Base-by-base conservation (phyloP, 1,284 basidiomycete species). In the Trichosporon sp. region DNA sequence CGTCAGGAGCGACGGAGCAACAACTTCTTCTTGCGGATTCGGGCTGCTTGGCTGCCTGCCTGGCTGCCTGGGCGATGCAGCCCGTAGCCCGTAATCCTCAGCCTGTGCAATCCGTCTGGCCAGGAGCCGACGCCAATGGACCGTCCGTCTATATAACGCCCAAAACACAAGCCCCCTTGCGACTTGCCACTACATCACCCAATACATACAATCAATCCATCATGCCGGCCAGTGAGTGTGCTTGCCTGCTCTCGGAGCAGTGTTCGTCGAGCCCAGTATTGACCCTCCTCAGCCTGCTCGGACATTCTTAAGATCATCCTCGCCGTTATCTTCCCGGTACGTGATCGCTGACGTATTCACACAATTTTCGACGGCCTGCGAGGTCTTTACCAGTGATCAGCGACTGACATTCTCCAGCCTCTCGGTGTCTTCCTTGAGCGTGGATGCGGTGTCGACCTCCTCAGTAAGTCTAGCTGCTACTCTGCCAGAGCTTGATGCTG, bases 371-470 rank as follows among this genome's bases (percentile, higher is more conserved):
- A 36, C 32, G 9, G 21, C 29, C 54, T n/a, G 23, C 31, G 37
- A 36, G n/a, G 32, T 10, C 25, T 14, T 10, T 34, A 14, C 32
- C 6, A n/a, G 21, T 34, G 19, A 19, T 49, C 25, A 31, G 29
- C 19, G 13, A 54, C 49, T 54, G 27, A 13, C 23, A 54, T 49
- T 56, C 54, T 36, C 29, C 61, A 71, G 68, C 76, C 76, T 69
- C 69, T 78, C 46, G 76, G 76, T 70, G 76, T 78, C 59, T 78
- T 78, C 75, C 74, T 78, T 57, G 76, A 78, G 72, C 70, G 74
- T 60, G 76, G 76, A 34, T 78, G 76, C 64, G 66, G 66, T 52
- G 72, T 70, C 34, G 75, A 76, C 63, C 69, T 78, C 66, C 69
- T 78, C 61, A 74, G 49, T 54, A 21, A 54, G 49, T 54, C 13